Evolutionary conservation across 2,329 filamentous ascomycete genomes (phyloP).

Genomic region (Rhexocercosporidium sp.): DNA sequence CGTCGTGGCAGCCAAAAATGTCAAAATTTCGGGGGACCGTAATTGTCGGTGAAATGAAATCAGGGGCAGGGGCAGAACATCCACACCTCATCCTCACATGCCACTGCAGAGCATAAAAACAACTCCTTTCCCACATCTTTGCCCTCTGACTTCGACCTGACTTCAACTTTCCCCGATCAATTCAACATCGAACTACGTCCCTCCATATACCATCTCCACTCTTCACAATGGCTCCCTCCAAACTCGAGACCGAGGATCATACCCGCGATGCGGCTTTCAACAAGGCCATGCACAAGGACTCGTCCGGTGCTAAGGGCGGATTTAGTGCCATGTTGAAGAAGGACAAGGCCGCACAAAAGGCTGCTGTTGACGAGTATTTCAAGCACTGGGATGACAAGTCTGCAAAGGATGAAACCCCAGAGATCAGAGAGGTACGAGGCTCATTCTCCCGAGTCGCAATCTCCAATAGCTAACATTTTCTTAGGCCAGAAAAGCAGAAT

Average conservation of each 20-base stretch:
- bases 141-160: neutral
- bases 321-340: conserved; percentile 87
- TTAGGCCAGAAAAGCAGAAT: conserved; percentile 81
- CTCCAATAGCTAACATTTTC: conserved; percentile 19
- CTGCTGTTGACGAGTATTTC: conserved; percentile 91
- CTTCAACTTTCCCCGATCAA: neutral
- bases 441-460: neutral
- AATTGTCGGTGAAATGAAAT: too few relatives aligned
- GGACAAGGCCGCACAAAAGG: conserved; percentile 77
- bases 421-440: conserved; percentile 72
- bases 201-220: neutral
- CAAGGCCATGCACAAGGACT: conserved; percentile 80
- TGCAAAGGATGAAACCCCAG: conserved; percentile 80
- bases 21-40: too few relatives aligned
- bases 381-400: conserved; percentile 95
- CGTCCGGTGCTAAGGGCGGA: conserved; percentile 71
- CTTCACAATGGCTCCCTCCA: conserved; percentile 37
- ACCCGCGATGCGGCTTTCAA: conserved; percentile 88
- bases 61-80: too few relatives aligned
- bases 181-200: conserved; percentile 9
- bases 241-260: conserved; percentile 83
- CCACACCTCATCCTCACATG: neutral
- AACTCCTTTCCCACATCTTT: conserved; percentile 8
- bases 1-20: neutral
- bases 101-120: conserved; percentile 4